Percentiles rank a stretch among this genome's conserved stretches.
phyloP scores from a whole-genome alignment of 2,329 filamentous ascomycete species.

The Trichoderma lentiforme region DNA sequence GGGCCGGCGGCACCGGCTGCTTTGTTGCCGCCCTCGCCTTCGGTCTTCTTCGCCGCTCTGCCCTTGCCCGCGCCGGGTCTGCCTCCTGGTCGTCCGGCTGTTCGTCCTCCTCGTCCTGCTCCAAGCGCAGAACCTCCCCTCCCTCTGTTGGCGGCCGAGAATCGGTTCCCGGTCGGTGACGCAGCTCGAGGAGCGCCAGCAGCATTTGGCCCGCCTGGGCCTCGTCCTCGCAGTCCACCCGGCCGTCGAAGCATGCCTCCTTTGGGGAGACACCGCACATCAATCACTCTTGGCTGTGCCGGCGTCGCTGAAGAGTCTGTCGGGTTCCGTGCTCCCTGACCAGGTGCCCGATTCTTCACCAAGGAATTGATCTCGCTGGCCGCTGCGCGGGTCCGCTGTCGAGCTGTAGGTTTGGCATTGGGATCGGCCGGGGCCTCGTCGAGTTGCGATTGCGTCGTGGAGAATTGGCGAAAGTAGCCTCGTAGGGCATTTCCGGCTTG shows the following conservation, averaged over 20 bases:
- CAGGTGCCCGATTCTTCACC: slow-evolving; percentile 23
- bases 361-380: slow-evolving; percentile 35
- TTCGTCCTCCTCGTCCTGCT: slow-evolving; percentile 22
- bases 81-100: slow-evolving; percentile 19
- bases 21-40: slow-evolving; percentile 23
- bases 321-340: neutral
- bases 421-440: slow-evolving; percentile 27
- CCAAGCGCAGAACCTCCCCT: slow-evolving; percentile 18
- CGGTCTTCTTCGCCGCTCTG: slow-evolving; percentile 25
- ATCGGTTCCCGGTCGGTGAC: slow-evolving; percentile 21
- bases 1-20: neutral
- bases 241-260: slow-evolving; percentile 27
- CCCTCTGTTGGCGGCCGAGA: slow-evolving; percentile 17
- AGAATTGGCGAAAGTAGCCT: slow-evolving; percentile 37
- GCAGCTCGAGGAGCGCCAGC: slow-evolving; percentile 1
- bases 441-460: slow-evolving; percentile 36
- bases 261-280: slow-evolving; percentile 38
- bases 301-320: slow-evolving; percentile 7
- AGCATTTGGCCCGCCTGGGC: neutral
- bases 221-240: slow-evolving; percentile 27
- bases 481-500: slow-evolving; percentile 31
- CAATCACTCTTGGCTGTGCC: slow-evolving; percentile 36
- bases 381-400: slow-evolving; percentile 34
- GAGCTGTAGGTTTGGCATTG: slow-evolving; percentile 22
- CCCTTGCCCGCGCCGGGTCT: slow-evolving; percentile 20